These are phyloP conservation scores for Neoascochyta sp. DNA, from an alignment of 2,329 filamentous ascomycete species.

Conservation along the genomic window DNA sequence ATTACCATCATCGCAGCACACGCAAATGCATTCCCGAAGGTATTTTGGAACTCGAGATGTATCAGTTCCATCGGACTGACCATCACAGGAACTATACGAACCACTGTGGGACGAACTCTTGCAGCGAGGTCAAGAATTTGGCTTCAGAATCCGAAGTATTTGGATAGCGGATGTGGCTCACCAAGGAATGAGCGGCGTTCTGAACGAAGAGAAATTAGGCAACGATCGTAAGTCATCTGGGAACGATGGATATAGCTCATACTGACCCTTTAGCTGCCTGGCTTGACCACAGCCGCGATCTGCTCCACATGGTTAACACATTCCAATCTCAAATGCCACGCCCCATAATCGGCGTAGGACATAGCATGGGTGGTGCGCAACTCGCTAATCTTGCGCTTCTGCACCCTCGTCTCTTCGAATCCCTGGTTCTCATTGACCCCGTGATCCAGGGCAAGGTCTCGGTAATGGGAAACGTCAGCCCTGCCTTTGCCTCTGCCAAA, in stretches of 20 bases:
- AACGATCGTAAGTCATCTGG: conserved; percentile 64
- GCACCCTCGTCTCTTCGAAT: conserved; percentile 75
- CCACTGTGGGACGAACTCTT: conserved; percentile 84
- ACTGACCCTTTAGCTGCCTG: conserved; percentile 74
- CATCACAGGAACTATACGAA: conserved; percentile 76
- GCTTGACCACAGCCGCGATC: conserved; percentile 80
- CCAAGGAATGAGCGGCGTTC: conserved; percentile 72
- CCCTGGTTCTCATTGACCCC: conserved; percentile 77
- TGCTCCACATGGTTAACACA: conserved; percentile 78
- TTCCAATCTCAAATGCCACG: conserved; percentile 77
- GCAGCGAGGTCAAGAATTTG: conserved; percentile 52
- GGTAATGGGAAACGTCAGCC: conserved; percentile 39
- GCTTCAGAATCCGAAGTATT: conserved; percentile 71
- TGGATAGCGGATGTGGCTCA: conserved; percentile 90
- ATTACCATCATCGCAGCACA: conserved; percentile 83
- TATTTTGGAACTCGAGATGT: conserved; percentile 34
- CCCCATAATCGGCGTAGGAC: conserved; percentile 78
- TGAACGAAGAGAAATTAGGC: conserved; percentile 73
- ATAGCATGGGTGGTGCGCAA: conserved; percentile 80
- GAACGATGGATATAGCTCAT: too few relatives aligned
- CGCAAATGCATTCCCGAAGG: conserved; percentile 91
- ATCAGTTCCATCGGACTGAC: conserved; percentile 4
- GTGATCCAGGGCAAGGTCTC: conserved; percentile 60
- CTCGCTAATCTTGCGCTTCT: conserved; percentile 69
- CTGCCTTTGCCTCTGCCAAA: conserved; percentile 61